Percentiles rank a stretch among this genome's conserved stretches.
These are phyloP conservation scores for Trichoderma parareesei DNA, from an alignment of 495 filamentous ascomycete species.

Conservation along the genomic window DNA sequence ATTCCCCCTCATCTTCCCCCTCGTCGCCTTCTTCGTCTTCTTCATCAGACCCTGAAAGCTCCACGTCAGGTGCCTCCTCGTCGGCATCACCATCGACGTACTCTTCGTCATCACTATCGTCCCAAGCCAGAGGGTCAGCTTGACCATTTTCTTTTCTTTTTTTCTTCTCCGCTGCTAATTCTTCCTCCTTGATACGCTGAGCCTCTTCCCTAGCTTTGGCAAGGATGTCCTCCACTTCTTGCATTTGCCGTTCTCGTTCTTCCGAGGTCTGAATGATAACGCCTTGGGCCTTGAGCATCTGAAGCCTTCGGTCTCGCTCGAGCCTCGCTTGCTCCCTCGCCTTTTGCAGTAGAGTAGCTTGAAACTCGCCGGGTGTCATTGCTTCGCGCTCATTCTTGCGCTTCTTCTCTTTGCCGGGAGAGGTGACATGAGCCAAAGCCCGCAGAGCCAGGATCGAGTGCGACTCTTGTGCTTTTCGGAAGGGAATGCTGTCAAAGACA, in stretches of 20 bases:
- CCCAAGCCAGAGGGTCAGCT: constrained; percentile 46
- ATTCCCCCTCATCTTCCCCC: constrained; percentile 26
- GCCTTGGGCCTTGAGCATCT: constrained; percentile 67
- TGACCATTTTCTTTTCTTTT: constrained; percentile 39
- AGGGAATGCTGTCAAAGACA: constrained; percentile 63
- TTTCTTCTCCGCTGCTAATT: constrained; percentile 56
- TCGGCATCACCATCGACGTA: constrained; percentile 46
- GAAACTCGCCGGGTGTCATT: constrained; percentile 63
- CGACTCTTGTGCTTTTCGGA: constrained; percentile 49
- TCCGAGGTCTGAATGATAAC: constrained; percentile 78
- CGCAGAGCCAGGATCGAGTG: constrained; percentile 59
- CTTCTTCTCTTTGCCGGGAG: constrained; percentile 38
- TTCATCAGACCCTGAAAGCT: constrained; percentile 42
- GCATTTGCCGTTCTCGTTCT: constrained; percentile 67
- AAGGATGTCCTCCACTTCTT: constrained; percentile 78
- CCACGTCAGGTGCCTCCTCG: constrained; percentile 31
- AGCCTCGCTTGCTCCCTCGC: constrained; percentile 72
- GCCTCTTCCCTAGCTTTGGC: constrained; percentile 76
- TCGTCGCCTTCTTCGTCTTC: constrained; percentile 26
- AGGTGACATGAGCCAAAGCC: constrained; percentile 67
- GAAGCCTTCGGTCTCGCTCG: constrained; percentile 71
- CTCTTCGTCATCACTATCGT: constrained; percentile 57
- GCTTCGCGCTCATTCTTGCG: constrained; percentile 28
- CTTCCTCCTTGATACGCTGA: constrained; percentile 66
- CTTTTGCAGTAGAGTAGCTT: constrained; percentile 54